phyloP scores from a whole-genome alignment of 108 stramenopile genomes.

The Stephanodiscus minutulus region DNA sequence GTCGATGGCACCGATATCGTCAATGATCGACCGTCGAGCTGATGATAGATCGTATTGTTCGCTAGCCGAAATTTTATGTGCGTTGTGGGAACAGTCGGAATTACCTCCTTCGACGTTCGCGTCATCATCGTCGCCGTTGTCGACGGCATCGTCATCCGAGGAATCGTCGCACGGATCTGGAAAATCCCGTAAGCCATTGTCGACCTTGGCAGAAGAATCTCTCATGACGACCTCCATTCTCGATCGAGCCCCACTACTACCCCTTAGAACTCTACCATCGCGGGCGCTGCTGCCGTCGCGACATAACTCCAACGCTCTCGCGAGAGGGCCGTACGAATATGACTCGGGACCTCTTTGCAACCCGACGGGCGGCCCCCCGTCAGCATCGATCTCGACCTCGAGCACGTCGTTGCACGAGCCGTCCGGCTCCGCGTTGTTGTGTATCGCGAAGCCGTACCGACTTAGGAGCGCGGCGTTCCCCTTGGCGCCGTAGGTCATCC shows the following conservation, averaged over 20 bases:
- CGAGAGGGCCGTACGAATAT: conserved; percentile 71
- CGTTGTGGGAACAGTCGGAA: neutral
- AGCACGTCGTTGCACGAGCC: conserved; percentile 82
- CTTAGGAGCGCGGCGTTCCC: conserved; percentile 69
- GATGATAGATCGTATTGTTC: neutral
- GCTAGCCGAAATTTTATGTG: neutral
- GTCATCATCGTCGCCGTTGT: conserved; percentile 31
- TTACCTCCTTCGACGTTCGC: conserved; percentile 13
- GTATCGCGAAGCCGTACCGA: conserved; percentile 79
- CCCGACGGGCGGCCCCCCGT: conserved; percentile 27
- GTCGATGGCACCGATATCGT: conserved; percentile 1
- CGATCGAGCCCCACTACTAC: neutral
- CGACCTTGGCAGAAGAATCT: neutral
- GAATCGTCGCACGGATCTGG: conserved; percentile 51
- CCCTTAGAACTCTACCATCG: conserved; percentile 2
- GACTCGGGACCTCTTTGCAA: conserved; percentile 75
- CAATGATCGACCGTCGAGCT: neutral
- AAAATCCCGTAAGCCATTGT: conserved; percentile 42
- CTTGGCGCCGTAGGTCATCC: conserved; percentile 81
- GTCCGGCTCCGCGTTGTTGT: conserved; percentile 78
- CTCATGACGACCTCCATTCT: neutral
- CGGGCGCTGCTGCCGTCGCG: neutral
- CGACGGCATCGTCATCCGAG: conserved; percentile 13
- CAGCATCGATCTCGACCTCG: conserved; percentile 45
- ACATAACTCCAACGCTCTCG: conserved; percentile 51